Base-by-base conservation (phyloP, 2,329 filamentous ascomycete genomes). In the Dissoconium aciculare region DNA sequence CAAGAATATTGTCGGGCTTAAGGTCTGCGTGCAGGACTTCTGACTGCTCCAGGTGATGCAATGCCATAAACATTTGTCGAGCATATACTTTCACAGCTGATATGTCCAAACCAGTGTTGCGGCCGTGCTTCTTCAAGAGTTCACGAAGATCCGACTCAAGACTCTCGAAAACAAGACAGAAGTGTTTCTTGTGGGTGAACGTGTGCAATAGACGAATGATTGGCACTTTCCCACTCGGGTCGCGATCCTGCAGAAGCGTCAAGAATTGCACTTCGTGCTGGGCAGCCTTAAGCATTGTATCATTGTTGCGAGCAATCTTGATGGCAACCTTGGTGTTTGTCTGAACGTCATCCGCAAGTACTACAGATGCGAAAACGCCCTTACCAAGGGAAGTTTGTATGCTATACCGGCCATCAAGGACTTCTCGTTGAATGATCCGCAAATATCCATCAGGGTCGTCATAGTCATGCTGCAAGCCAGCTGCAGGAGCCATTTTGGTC, bases 241-340 rank as follows among this genome's bases (percentile, higher is more conserved):
- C 89, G 16, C 79, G 74, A 27, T 78, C 74, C 46, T 79, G 83
- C 33, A 98, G 71, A 50, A 87, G 85, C 51, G 89, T 73, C 27
- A 98, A 60, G 41, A 95, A 93, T 25, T 82, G 79, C 52, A 95
- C 91, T 54, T 98, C 89, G 35, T 89, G 94, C 55, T 84, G 75
- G 12, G 85, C 89, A 27, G 84, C 85, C 56, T 93, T 94, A 43
- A 75, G 70, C 54, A 64, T 55, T 12, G 44, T 50, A 15, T 52
- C 85, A 48, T 98, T 95, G 56, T 91, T 91, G 40, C 89, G 80
- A 57, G 95, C 92, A 46, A 98, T 89, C 60, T 98, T 98, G 66
- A 98, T 80, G 14, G 89, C 89, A 17, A 95, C 85, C n/a, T 79
- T 55, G 44, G 71, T 70, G 35, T 49, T 51, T 27, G 69, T 80